phyloP scores from a whole-genome alignment of 1,139 yeast genomes.

The Candida sojae region DNA sequence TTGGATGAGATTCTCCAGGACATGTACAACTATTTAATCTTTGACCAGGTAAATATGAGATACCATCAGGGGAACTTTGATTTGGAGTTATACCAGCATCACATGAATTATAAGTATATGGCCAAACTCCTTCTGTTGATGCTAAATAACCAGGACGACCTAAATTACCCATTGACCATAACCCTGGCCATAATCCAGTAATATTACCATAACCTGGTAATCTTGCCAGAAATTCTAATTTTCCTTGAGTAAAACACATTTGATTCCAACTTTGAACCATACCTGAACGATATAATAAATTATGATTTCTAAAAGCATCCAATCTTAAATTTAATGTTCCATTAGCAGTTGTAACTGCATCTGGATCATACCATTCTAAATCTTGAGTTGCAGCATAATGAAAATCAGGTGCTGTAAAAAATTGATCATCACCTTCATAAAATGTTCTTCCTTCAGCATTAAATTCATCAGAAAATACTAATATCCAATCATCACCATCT shows the following conservation, averaged over 20 bases:
- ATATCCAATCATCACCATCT: conserved; percentile 55
- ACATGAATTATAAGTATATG: conserved; percentile 77
- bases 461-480: conserved; percentile 83
- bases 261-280: conserved; percentile 87
- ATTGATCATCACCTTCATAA: conserved; percentile 81
- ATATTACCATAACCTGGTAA: conserved; percentile 73
- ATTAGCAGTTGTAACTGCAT: conserved; percentile 66
- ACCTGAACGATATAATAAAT: conserved; percentile 76
- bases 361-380: conserved; percentile 88
- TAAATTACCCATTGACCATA: conserved; percentile 85
- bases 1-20: conserved; percentile 77
- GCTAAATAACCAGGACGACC: conserved; percentile 84
- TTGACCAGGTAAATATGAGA: conserved; percentile 78
- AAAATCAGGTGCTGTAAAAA: conserved; percentile 73
- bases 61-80: conserved; percentile 80
- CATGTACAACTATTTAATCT: conserved; percentile 70
- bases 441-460: conserved; percentile 81
- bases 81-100: conserved; percentile 92
- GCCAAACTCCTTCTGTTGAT: conserved; percentile 85
- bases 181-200: conserved; percentile 85
- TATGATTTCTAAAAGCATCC: conserved; percentile 74
- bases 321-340: conserved; percentile 64
- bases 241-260: conserved; percentile 77
- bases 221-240: conserved; percentile 65
- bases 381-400: conserved; percentile 81